These are phyloP conservation scores for Lasiosphaeria ovina DNA, from an alignment of 495 filamentous ascomycete genomes.

Conservation along the genomic window DNA sequence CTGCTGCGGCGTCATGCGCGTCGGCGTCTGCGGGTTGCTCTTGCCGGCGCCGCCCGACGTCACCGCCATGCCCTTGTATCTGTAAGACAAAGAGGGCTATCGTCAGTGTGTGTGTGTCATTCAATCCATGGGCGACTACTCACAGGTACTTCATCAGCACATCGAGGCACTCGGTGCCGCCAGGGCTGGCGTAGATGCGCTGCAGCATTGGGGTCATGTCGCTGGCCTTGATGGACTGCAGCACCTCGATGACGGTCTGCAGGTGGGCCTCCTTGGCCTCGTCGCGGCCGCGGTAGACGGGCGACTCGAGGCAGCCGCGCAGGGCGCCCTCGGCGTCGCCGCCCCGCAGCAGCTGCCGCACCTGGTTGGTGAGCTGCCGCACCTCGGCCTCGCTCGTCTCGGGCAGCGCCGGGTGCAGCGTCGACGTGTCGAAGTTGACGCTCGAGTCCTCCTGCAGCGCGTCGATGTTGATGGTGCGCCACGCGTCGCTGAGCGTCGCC, in stretches of 20 bases:
- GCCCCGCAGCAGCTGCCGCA: constrained; percentile 79
- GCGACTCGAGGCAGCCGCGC: constrained; percentile 71
- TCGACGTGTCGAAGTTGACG: constrained; percentile 79
- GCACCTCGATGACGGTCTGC: constrained; percentile 77
- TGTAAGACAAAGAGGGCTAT: constrained; percentile 16
- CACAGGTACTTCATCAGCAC: constrained; percentile 79
- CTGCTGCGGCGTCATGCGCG: constrained; percentile 67
- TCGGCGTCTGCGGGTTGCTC: constrained; percentile 42
- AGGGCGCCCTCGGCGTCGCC: constrained; percentile 85
- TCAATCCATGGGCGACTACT: constrained; percentile 11
- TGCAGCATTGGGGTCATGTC: constrained; percentile 85
- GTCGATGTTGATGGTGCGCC: constrained; percentile 94
- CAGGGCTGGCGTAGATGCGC: constrained; percentile 66
- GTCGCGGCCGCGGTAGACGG: constrained; percentile 58
- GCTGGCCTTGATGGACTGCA: constrained; percentile 84
- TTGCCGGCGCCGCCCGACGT: constrained; percentile 14
- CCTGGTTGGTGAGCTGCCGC: constrained; percentile 68
- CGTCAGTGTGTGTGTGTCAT: neutral
- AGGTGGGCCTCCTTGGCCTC: constrained; percentile 81
- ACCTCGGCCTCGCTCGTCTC: constrained; percentile 68
- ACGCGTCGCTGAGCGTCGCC: constrained; percentile 57
- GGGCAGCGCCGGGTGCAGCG: constrained; percentile 69
- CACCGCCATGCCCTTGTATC: constrained; percentile 82
- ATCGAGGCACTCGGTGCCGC: constrained; percentile 70
- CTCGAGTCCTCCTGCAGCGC: constrained; percentile 82